Evolutionary conservation across 495 filamentous ascomycete species (phyloP), one percentile per base, ranked within the genome.

Genomic region (Tetracladium setigerum): DNA sequence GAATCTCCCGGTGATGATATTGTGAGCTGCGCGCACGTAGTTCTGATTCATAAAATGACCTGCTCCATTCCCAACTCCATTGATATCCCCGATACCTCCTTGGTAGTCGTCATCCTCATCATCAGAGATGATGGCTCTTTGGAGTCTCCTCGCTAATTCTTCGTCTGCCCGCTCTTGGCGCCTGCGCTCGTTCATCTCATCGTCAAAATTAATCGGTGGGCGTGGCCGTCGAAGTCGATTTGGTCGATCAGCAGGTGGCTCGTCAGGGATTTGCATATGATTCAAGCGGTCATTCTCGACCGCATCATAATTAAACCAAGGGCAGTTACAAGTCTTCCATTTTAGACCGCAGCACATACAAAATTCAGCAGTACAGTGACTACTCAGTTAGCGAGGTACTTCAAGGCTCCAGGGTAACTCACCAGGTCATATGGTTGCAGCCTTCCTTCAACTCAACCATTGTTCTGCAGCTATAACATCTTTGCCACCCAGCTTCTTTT

Each of bases 371-470:
- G 76, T 80, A 59, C 87, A 91, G 43, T 79, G 84, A 62, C 83
- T 82, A 47, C 43, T 7, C 11, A 17, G 15, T 56, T 54, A 57
- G 57, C 19, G 46, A 11, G 11, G 1, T n/a, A 14, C 2, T 31
- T 2, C 10, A 5, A 34, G 17, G 32, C 19, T 37, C 32, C 41
- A 38, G 13, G 15, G 4, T 31, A 45, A 64, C 80, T 61, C 71
- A 82, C 79, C 81, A 92, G 38, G 81, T 88, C 80, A 90, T 89
- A 57, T 89, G 87, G 63, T 87, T 88, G 61, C 84, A 88, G 40
- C 87, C 86, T 57, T 87, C 81, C 55, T 83, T 82, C 40, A 87
- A 64, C 61, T 92, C 85, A n/a, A 90, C 83, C 63, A 83, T 76
- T 14, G 78, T 72, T 45, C 72, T 78, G 66, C 87, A 92, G 52